phyloP scores from a whole-genome alignment of 2,329 filamentous ascomycete genomes.

The Phialophora expanda region DNA sequence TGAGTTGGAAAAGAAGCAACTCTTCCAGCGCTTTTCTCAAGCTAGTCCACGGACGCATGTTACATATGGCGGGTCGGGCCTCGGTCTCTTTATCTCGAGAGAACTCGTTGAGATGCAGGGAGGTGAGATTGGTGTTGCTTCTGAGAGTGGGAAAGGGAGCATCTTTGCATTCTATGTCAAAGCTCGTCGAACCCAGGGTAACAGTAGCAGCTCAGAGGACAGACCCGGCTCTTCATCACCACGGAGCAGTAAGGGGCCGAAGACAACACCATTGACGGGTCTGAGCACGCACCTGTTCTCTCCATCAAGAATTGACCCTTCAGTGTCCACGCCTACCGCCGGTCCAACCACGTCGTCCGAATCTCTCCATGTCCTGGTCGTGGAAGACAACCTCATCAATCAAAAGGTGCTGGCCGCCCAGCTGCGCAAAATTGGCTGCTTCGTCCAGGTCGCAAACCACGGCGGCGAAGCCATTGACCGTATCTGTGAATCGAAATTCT shows the following conservation, averaged over 20 bases:
- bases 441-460: constrained; percentile 47
- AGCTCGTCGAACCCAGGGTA: constrained; percentile 43
- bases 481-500: constrained; percentile 78
- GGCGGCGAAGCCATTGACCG: constrained; percentile 52
- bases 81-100: constrained; percentile 79
- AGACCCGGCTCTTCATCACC: constrained; percentile 7
- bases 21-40: constrained; percentile 81
- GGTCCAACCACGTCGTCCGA: constrained; percentile 1
- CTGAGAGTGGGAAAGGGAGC: constrained; percentile 60
- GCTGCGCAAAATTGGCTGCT: constrained; percentile 46
- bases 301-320: not conserved
- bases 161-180: constrained; percentile 65
- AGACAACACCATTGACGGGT: constrained; percentile 13
- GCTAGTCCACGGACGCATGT: constrained; percentile 76
- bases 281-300: constrained; percentile 14
- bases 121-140: constrained; percentile 75
- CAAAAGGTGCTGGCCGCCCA: constrained; percentile 48
- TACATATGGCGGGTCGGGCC: constrained; percentile 77
- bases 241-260: constrained; percentile 25
- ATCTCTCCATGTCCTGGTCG: constrained; percentile 45
- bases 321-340: not conserved
- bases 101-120: constrained; percentile 81
- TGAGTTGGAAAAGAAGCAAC: constrained; percentile 70
- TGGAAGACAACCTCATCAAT: constrained; percentile 55
- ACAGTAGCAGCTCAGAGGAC: constrained; percentile 19